Percentiles rank a stretch among this genome's conserved stretches.
Conservation (phyloP, 371 early-diverging fungal species). For the Aphelidium insulamus region DNA sequence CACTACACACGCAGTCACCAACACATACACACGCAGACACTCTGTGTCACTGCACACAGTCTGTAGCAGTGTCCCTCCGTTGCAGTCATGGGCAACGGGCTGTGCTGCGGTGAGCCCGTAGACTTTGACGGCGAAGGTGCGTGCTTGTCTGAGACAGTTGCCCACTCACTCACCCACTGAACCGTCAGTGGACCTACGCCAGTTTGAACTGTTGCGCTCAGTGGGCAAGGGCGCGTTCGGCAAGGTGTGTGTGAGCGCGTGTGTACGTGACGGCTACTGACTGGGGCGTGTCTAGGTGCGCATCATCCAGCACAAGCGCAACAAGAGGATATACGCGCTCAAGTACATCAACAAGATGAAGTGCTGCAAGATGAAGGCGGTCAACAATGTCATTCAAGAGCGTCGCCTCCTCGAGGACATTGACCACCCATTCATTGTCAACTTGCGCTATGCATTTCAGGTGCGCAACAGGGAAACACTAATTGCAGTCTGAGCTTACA, state of each 20-base stretch:
- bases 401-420: slow-evolving; percentile 39
- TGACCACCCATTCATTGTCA: slow-evolving; percentile 28
- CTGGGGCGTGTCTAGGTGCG: slow-evolving; percentile 38
- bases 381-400: slow-evolving; percentile 44
- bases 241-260: slow-evolving; percentile 16
- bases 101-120: too few relatives aligned
- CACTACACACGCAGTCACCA: too few relatives aligned
- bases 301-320: slow-evolving; percentile 60
- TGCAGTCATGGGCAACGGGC: too few relatives aligned
- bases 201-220: slow-evolving; percentile 38
- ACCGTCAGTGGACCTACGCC: slow-evolving; percentile 29
- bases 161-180: too few relatives aligned
- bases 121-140: too few relatives aligned
- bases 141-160: too few relatives aligned
- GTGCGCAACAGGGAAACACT: too few relatives aligned
- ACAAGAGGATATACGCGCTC: slow-evolving; percentile 40
- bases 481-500: too few relatives aligned
- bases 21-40: too few relatives aligned
- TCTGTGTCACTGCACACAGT: too few relatives aligned
- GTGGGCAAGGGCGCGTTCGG: slow-evolving; percentile 55
- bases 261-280: background rate
- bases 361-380: slow-evolving; percentile 37
- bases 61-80: too few relatives aligned
- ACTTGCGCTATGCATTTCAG: slow-evolving; percentile 36
- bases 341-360: slow-evolving; percentile 61